Evolutionary conservation across 306 rosid species (phyloP).

Genomic region (Psophocarpus tetragonolobus): DNA sequence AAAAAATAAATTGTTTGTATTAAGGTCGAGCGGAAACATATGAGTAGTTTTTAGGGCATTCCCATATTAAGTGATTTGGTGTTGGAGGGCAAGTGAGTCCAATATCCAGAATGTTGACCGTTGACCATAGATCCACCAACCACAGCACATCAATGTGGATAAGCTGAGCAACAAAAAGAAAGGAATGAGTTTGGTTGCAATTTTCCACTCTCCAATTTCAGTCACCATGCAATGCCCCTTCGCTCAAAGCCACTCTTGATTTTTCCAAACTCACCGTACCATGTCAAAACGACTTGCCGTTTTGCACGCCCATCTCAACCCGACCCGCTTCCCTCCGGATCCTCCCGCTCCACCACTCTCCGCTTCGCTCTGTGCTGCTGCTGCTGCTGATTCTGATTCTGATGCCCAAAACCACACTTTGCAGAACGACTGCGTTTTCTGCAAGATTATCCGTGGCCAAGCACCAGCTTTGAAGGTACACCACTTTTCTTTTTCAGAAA

Average conservation of each 20-base stretch:
- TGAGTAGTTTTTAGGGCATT: too few species aligned
- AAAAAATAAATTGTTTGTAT: too few species aligned
- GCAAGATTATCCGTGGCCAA: slow-evolving; percentile 70
- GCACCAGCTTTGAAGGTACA: slow-evolving; percentile 50
- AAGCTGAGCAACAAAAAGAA: too few species aligned
- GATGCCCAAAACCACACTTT: slow-evolving; percentile 18
- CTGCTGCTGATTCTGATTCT: slow-evolving; percentile 30
- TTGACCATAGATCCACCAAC: too few species aligned
- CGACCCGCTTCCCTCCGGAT: slow-evolving; percentile 32
- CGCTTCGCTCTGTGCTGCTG: slow-evolving; percentile 37
- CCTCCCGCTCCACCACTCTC: background rate
- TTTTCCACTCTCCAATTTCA: background rate
- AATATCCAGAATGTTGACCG: too few species aligned
- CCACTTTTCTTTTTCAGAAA: background rate
- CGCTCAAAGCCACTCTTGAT: background rate
- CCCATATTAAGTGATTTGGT: too few species aligned
- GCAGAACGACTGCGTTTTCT: slow-evolving; percentile 68
- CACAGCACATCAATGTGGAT: too few species aligned
- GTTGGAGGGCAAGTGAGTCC: too few species aligned
- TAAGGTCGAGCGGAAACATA: too few species aligned
- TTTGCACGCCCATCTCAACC: slow-evolving; percentile 64
- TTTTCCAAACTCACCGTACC: background rate
- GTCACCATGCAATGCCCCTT: background rate
- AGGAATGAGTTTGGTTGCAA: background rate
- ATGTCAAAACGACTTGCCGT: slow-evolving; percentile 62